These are phyloP conservation scores for Fibroporia radiculosa DNA, from an alignment of 768 basidiomycete genomes.

Conservation along the genomic window DNA sequence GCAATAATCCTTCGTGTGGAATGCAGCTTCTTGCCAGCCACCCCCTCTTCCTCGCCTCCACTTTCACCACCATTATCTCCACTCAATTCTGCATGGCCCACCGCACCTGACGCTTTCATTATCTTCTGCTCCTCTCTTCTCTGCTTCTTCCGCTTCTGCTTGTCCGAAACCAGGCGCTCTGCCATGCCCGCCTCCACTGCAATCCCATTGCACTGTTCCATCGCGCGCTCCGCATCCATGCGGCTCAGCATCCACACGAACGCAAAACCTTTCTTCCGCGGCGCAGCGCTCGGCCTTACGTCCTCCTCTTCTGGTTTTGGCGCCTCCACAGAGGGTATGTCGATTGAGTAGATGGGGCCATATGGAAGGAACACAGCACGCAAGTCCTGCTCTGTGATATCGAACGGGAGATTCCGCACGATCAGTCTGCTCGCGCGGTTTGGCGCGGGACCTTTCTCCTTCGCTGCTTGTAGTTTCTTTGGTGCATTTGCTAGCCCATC, in stretches of 20 bases:
- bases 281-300: slow-evolving; percentile 9
- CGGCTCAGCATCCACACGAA: slow-evolving; percentile 91
- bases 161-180: slow-evolving; percentile 44
- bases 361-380: slow-evolving; percentile 80
- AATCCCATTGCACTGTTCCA: slow-evolving; percentile 75
- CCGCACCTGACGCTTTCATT: slow-evolving; percentile 20
- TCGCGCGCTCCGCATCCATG: slow-evolving; percentile 77
- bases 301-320: slow-evolving; percentile 24
- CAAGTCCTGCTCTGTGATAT: slow-evolving; percentile 79
- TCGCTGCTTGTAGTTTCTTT: slow-evolving; percentile 17
- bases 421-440: slow-evolving; percentile 79
- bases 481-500: slow-evolving; percentile 53
- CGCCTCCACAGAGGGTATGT: slow-evolving; percentile 48
- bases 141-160: slow-evolving; percentile 63
- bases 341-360: slow-evolving; percentile 81
- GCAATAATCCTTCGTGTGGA: slow-evolving; percentile 59
- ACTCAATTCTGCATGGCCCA: slow-evolving; percentile 19
- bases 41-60: slow-evolving; percentile 28
- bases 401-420: slow-evolving; percentile 82
- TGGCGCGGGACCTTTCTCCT: slow-evolving; percentile 35
- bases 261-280: slow-evolving; percentile 73
- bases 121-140: slow-evolving; percentile 43
- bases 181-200: slow-evolving; percentile 59
- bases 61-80: slow-evolving; percentile 22
- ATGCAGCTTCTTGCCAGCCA: slow-evolving; percentile 26